Conservation (phyloP, 441 rosid genomes). For the Gossypium gossypioides region DNA sequence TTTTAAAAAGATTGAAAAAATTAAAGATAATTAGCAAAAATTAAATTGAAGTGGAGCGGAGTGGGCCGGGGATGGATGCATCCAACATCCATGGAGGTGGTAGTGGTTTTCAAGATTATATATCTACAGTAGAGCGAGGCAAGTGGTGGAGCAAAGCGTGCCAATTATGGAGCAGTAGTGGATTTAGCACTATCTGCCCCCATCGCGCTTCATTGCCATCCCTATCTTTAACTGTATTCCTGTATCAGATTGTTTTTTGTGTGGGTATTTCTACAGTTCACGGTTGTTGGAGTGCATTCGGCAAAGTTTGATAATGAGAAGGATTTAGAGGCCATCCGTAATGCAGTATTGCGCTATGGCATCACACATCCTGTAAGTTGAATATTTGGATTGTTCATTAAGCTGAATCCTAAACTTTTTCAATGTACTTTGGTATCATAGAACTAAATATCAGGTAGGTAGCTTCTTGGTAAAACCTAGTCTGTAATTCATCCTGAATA, state of each 20-base stretch:
- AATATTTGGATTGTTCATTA: slow-evolving; percentile 2
- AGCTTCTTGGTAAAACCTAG: not conserved
- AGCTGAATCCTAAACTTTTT: slow-evolving; percentile 3
- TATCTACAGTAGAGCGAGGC: too few relatives aligned
- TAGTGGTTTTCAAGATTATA: too few relatives aligned
- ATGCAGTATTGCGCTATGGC: slow-evolving; percentile 78
- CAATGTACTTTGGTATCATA: not conserved
- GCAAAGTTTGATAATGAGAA: slow-evolving; percentile 96
- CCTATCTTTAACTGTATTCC: not conserved
- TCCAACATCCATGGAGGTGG: too few relatives aligned
- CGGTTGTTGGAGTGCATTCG: slow-evolving; percentile 97
- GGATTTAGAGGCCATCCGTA: slow-evolving; percentile 86
- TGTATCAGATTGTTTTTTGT: not conserved
- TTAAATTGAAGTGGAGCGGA: too few relatives aligned
- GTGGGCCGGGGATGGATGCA: too few relatives aligned
- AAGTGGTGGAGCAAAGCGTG: too few relatives aligned
- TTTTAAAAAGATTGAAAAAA: too few relatives aligned
- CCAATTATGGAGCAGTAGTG: too few relatives aligned
- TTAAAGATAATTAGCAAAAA: too few relatives aligned
- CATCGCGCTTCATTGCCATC: too few relatives aligned
- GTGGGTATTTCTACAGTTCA: slow-evolving; percentile 40
- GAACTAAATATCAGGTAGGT: not conserved
- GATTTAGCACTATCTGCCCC: too few relatives aligned
- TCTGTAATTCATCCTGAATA: not conserved
- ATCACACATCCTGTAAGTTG: slow-evolving; percentile 74